Base-by-base conservation (phyloP, 2,329 filamentous ascomycete genomes). In the Drechmeria coniospora region DNA sequence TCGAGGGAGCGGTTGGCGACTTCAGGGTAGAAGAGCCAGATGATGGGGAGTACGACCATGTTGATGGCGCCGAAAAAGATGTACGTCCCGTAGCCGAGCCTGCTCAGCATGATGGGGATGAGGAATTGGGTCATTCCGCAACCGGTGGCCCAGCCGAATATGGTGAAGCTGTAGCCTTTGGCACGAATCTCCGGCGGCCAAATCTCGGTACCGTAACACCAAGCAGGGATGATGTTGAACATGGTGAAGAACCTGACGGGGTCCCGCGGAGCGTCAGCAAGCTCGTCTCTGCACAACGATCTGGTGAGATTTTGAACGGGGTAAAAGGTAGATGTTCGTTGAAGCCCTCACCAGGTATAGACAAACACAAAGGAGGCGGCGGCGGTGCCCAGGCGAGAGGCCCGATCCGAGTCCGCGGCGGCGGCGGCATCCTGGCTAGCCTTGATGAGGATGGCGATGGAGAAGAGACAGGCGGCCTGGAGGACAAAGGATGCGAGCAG, bases 111-210 rank as follows among this genome's bases (percentile, higher is more conserved):
- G 41, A 68, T 61, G 15, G 60, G 61, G 36, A 49, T 68, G 34
- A 68, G 57, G 25, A 68, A 49, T 2, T 55, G 54, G 1, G 65
- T 68, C 58, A 62, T 59, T 20, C 65, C 65, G 7, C 64, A 59
- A 21, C 65, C 68, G 32, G 68, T 57, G 12, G 68, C 65, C 67
- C 68, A 73, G 2, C 67, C 65, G 2, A 63, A 63, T 32, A 73
- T 68, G 12, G 61, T 62, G 36, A 72, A 69, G 6, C 63, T 64
- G 39, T 70, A 67, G 6, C 67, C 68, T 40, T 70, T 62, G n/a
- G 67, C 65, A 14, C 68, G 57, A 28, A 71, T 56, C 23, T 65
- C 61, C 11, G 57, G 62, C 1, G 66, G 59, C 47, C 65, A 72
- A 31, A 72, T 68, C 42, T 72, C 67, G 0, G 65, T 68, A 3